Conservation (phyloP, 257 asterid genomes). For the Nicotiana otophora region DNA sequence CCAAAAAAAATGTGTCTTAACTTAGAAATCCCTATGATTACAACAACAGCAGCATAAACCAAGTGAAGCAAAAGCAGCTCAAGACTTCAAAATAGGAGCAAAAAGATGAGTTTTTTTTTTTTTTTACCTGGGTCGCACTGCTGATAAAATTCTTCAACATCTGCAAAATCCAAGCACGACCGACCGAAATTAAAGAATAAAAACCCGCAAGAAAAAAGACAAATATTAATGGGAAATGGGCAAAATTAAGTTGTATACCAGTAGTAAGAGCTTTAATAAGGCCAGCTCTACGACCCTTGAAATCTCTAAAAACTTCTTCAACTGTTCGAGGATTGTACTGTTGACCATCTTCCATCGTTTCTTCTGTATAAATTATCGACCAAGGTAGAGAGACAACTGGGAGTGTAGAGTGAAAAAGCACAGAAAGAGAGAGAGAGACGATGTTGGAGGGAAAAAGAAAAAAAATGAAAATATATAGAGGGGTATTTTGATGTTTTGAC, state of each 20-base stretch:
- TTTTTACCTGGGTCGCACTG: constrained; percentile 36
- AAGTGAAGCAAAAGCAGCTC: too few species aligned
- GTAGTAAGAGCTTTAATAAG: constrained; percentile 32
- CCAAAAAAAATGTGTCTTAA: too few species aligned
- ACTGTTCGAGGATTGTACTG: constrained; percentile 29
- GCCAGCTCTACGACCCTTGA: constrained; percentile 30
- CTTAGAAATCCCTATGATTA: too few species aligned
- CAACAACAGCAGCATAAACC: too few species aligned
- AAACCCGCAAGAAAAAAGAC: neutral
- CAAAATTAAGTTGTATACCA: constrained; percentile 7
- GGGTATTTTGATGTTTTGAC: neutral
- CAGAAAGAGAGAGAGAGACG: neutral
- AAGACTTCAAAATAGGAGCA: too few species aligned
- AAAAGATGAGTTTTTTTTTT: neutral
- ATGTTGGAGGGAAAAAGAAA: constrained; percentile 11
- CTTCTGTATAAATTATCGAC: neutral
- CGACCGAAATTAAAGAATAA: neutral
- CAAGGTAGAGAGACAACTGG: too few species aligned
- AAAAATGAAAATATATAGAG: neutral
- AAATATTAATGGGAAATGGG: neutral
- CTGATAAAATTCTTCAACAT: constrained; percentile 29
- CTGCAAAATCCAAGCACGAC: constrained; percentile 3
- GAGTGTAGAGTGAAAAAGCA: too few species aligned
- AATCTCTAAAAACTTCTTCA: constrained; percentile 31
- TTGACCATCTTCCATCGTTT: constrained; percentile 21